A percentile compares a stretch with the other conserved stretches of the same genome.
phyloP scores from a whole-genome alignment of 345 rosid species.

The Gossypium ekmanianum region DNA sequence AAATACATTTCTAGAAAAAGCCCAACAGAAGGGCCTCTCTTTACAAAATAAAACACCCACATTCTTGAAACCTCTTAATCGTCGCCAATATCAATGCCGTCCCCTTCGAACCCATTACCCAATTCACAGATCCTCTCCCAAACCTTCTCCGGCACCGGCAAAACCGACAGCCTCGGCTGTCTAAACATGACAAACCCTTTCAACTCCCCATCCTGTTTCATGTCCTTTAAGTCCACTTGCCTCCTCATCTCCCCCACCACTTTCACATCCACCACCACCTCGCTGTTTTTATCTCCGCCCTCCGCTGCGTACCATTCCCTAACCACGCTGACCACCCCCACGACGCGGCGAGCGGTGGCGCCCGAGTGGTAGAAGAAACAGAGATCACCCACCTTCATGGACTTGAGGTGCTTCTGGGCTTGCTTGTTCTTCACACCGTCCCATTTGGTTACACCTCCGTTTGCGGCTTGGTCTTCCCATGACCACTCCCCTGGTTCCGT shows the following conservation, averaged over 20 bases:
- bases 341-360: constrained; percentile 57
- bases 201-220: constrained; percentile 59
- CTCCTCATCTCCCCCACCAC: constrained; percentile 76
- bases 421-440: constrained; percentile 92
- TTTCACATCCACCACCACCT: constrained; percentile 71
- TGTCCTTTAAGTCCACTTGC: constrained; percentile 65
- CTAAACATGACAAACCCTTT: constrained; percentile 60
- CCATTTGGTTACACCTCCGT: constrained; percentile 70
- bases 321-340: constrained; percentile 70
- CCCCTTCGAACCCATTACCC: constrained; percentile 83
- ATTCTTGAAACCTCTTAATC: neutral
- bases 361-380: constrained; percentile 98
- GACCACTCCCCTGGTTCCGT: constrained; percentile 98
- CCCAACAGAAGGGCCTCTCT: neutral
- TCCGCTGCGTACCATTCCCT: constrained; percentile 57
- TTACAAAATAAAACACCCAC: neutral
- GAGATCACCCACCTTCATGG: constrained; percentile 70
- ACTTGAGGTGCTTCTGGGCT: constrained; percentile 77
- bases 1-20: neutral
- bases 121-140: constrained; percentile 69
- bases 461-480: constrained; percentile 84
- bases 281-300: constrained; percentile 19
- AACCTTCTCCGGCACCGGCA: constrained; percentile 53
- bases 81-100: constrained; percentile 28
- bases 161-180: constrained; percentile 92